Conservation (phyloP, 768 basidiomycete genomes). For the Dentipellis fragilis region DNA sequence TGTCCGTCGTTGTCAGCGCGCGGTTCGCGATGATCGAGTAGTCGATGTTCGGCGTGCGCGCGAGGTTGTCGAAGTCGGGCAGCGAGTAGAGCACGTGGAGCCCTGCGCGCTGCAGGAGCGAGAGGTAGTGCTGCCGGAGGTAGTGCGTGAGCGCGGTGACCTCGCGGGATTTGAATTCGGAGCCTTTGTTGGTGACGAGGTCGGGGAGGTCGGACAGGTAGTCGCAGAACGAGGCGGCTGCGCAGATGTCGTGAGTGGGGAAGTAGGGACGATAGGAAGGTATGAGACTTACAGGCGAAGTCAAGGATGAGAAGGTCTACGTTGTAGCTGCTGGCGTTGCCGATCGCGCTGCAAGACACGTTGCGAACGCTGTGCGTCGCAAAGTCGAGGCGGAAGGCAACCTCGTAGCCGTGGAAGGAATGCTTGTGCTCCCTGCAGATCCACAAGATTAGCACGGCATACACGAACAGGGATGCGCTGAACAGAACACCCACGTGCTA, state of each 20-base stretch:
- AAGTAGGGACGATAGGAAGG: not conserved
- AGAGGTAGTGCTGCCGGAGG: constrained; percentile 10
- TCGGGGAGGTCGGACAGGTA: not conserved
- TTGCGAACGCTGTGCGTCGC: constrained; percentile 12
- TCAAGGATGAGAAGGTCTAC: constrained; percentile 15
- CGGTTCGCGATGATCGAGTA: constrained; percentile 6
- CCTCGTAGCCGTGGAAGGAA: constrained; percentile 6
- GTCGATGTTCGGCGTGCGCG: constrained; percentile 6
- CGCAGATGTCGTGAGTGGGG: not conserved
- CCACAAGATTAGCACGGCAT: not conserved
- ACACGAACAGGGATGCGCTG: not conserved
- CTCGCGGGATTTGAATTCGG: not conserved
- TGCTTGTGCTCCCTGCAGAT: constrained; percentile 2
- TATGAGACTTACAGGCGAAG: not conserved
- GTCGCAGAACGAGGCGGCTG: not conserved
- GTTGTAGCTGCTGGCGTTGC: constrained; percentile 10
- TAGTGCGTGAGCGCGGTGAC: constrained; percentile 6
- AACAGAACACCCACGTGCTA: not conserved
- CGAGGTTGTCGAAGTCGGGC: constrained; percentile 15
- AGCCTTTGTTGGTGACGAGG: not conserved
- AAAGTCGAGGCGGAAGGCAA: constrained; percentile 19
- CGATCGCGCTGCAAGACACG: constrained; percentile 15
- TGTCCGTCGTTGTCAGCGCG: not conserved
- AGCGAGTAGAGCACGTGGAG: constrained; percentile 12
- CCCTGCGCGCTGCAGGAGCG: constrained; percentile 10